Percentiles rank a stretch among this genome's conserved stretches.
Evolutionary conservation across 148 eudicot genomes (phyloP).

Genomic region (Chenopodium berlandieri): DNA sequence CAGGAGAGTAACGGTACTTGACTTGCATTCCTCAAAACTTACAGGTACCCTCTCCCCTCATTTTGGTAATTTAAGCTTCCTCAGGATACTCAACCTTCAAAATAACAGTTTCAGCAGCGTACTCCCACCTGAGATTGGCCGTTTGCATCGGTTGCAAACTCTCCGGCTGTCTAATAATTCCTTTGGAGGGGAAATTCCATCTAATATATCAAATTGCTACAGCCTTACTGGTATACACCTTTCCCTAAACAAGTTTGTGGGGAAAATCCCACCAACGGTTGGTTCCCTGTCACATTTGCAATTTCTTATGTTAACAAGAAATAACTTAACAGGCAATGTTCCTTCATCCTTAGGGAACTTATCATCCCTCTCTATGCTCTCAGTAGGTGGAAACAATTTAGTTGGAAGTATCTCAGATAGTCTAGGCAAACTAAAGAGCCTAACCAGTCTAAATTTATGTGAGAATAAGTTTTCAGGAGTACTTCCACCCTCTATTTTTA

Average conservation of each 20-base stretch:
- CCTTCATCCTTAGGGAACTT: constrained; percentile 28
- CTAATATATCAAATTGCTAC: constrained; percentile 19
- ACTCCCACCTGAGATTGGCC: constrained; percentile 27
- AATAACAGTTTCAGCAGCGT: constrained; percentile 23
- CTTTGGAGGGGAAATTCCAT: constrained; percentile 20
- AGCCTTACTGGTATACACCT: neutral
- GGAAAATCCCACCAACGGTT: constrained; percentile 28
- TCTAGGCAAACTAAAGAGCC: constrained; percentile 20
- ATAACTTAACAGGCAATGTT: constrained; percentile 17
- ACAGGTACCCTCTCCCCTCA: constrained; percentile 24
- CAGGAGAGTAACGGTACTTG: constrained; percentile 6
- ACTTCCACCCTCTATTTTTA: constrained; percentile 30
- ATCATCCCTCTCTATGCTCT: neutral
- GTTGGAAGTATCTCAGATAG: constrained; percentile 20
- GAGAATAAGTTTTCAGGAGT: constrained; percentile 18
- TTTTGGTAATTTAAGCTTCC: constrained; percentile 25
- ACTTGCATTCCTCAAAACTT: constrained; percentile 9
- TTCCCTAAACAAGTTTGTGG: constrained; percentile 15
- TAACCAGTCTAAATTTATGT: neutral
- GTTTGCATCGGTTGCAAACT: constrained; percentile 7
- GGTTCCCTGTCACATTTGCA: constrained; percentile 26
- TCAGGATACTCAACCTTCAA: neutral
- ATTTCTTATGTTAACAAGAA: neutral
- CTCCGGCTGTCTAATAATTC: constrained; percentile 16
- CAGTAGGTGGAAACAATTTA: neutral